Conservation (phyloP, 148 eudicot genomes). For the Diospyros kaki region DNA sequence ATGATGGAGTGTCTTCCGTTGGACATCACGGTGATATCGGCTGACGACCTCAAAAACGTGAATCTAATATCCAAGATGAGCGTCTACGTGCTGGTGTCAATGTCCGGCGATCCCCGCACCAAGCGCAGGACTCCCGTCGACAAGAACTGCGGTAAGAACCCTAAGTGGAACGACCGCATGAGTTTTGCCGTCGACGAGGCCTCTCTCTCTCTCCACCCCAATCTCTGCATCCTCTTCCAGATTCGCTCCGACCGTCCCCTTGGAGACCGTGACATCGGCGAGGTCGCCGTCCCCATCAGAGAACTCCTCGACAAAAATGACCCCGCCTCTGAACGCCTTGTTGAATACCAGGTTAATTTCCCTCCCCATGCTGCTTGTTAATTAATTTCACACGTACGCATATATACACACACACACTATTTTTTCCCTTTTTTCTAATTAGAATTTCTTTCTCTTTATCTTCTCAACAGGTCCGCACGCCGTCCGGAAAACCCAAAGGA, state of each 20-base stretch:
- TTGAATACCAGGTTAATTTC: conserved; percentile 12
- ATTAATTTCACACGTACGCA: too few species aligned
- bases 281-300: conserved; percentile 48
- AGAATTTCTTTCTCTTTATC: too few species aligned
- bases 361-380: too few species aligned
- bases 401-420: too few species aligned
- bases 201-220: conserved; percentile 25
- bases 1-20: conserved; percentile 54
- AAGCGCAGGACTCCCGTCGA: conserved; percentile 37
- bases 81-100: conserved; percentile 49
- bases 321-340: background rate
- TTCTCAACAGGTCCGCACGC: conserved; percentile 24
- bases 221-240: conserved; percentile 37
- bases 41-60: conserved; percentile 50
- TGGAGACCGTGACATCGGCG: conserved; percentile 59
- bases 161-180: conserved; percentile 51
- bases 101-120: conserved; percentile 40
- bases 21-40: conserved; percentile 51
- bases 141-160: conserved; percentile 48
- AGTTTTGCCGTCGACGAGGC: conserved; percentile 47
- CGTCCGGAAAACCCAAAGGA: conserved; percentile 41
- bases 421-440: too few species aligned
- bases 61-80: conserved; percentile 59
- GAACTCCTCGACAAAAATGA: conserved; percentile 29
- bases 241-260: conserved; percentile 47